Conservation (phyloP, 805 yeast genomes). For the Torulaspora franciscae region DNA sequence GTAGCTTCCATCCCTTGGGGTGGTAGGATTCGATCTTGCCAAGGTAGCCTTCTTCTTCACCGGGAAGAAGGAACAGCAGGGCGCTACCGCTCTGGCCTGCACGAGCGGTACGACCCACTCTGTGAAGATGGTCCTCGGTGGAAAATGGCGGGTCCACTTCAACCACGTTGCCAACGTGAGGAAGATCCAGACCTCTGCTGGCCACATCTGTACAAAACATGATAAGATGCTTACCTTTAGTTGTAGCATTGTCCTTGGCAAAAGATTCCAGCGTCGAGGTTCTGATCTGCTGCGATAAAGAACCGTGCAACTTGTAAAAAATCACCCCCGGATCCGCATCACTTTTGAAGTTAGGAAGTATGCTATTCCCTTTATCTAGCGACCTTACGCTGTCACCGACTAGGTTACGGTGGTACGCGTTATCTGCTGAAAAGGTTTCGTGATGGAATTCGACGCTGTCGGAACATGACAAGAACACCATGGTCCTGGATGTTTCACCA, state of each 20-base stretch:
- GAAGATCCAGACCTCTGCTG: slow-evolving; percentile 91
- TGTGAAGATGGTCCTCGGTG: slow-evolving; percentile 89
- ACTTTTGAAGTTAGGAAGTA: slow-evolving; percentile 34
- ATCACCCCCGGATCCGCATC: slow-evolving; percentile 41
- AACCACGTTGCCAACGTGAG: slow-evolving; percentile 75
- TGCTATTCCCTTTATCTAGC: slow-evolving; percentile 27
- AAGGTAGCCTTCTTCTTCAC: slow-evolving; percentile 79
- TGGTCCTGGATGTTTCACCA: slow-evolving; percentile 47
- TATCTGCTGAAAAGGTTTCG: slow-evolving; percentile 54
- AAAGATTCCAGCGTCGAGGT: slow-evolving; percentile 69
- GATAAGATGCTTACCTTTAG: slow-evolving; percentile 52
- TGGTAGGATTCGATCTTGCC: slow-evolving; percentile 57
- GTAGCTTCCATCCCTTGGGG: slow-evolving; percentile 47
- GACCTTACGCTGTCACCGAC: slow-evolving; percentile 36
- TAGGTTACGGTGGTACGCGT: slow-evolving; percentile 41
- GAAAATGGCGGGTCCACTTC: slow-evolving; percentile 96
- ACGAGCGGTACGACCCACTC: slow-evolving; percentile 97
- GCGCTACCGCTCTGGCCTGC: slow-evolving; percentile 88
- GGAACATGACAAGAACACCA: slow-evolving; percentile 88
- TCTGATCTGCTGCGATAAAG: slow-evolving; percentile 78
- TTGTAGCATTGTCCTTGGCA: slow-evolving; percentile 38
- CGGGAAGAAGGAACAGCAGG: slow-evolving; percentile 75
- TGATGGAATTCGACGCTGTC: slow-evolving; percentile 96
- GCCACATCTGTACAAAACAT: slow-evolving; percentile 97
- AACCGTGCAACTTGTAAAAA: slow-evolving; percentile 80